phyloP scores from a whole-genome alignment of 2,329 filamentous ascomycete genomes.

The Cercospora sojina region DNA sequence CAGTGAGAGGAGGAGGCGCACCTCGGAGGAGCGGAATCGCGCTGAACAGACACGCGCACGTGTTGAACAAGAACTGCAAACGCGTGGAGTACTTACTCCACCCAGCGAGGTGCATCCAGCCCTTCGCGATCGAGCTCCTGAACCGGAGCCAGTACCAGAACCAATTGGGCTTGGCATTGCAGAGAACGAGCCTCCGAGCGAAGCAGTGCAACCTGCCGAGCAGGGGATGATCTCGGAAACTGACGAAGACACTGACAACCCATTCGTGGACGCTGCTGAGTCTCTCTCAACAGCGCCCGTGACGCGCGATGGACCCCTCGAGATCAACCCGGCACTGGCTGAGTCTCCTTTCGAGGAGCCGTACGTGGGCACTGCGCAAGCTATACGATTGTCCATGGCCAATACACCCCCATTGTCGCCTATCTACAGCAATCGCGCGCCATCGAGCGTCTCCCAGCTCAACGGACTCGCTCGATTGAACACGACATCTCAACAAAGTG shows the following conservation, averaged over 20 bases:
- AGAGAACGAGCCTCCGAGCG: conserved; percentile 11
- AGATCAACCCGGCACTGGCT: background rate
- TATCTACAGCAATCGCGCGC: conserved; percentile 20
- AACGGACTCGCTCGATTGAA: conserved; percentile 21
- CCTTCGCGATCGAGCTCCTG: conserved; percentile 26
- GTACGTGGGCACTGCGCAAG: conserved; percentile 50
- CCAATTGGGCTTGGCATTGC: conserved; percentile 36
- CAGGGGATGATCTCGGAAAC: conserved; percentile 4
- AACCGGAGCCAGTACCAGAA: conserved; percentile 19
- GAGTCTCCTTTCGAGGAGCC: conserved; percentile 47
- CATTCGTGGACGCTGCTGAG: conserved; percentile 29
- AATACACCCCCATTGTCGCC: conserved; percentile 45
- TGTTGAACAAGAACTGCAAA: conserved; percentile 32
- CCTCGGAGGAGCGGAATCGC: conserved; percentile 55
- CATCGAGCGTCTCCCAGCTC: conserved; percentile 21
- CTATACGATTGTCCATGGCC: conserved; percentile 49
- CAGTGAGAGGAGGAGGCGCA: conserved; percentile 41
- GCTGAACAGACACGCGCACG: conserved; percentile 24
- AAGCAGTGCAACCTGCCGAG: background rate
- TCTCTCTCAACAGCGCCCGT: conserved; percentile 23
- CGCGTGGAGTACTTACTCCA: conserved; percentile 27
- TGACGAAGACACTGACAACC: conserved; percentile 19
- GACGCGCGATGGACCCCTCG: conserved; percentile 14
- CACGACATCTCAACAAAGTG: conserved; percentile 23
- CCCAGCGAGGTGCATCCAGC: conserved; percentile 39